phyloP scores from a whole-genome alignment of 1,139 yeast genomes.

The Blastobotrys capitulatus region DNA sequence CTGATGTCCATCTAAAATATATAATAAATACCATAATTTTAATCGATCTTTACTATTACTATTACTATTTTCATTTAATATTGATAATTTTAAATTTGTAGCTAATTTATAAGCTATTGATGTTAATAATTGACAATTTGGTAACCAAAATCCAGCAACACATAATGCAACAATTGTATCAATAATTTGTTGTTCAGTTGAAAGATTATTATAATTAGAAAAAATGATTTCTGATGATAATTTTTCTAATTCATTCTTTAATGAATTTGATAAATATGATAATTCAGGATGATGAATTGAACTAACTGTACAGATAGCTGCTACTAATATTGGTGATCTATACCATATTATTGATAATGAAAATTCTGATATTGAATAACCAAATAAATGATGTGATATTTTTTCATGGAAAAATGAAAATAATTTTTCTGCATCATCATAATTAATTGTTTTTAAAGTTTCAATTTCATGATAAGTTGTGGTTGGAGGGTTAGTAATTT shows the following conservation, averaged over 20 bases:
- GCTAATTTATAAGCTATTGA: conserved; percentile 65
- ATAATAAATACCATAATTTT: conserved; percentile 63
- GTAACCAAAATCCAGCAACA: conserved; percentile 65
- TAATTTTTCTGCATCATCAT: conserved; percentile 45
- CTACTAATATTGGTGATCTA: conserved; percentile 52
- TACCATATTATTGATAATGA: conserved; percentile 50
- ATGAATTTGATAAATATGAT: conserved; percentile 35
- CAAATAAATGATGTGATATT: conserved; percentile 61
- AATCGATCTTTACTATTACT: conserved; percentile 40
- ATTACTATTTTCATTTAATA: conserved; percentile 5
- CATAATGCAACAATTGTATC: conserved; percentile 58
- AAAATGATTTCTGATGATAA: conserved; percentile 46
- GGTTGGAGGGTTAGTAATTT: not conserved
- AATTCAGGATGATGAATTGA: conserved; percentile 55
- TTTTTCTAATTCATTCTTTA: conserved; percentile 42
- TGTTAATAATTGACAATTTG: conserved; percentile 59
- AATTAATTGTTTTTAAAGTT: conserved; percentile 13
- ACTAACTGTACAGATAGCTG: conserved; percentile 59
- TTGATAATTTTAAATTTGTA: conserved; percentile 47
- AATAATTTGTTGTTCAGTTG: conserved; percentile 48
- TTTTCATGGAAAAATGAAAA: conserved; percentile 50
- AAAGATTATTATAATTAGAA: conserved; percentile 33
- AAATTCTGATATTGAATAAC: conserved; percentile 53
- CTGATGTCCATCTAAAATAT: conserved; percentile 65
- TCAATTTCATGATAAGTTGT: not conserved